Evolutionary conservation across 306 rosid genomes (phyloP).

Genomic region (Rubus parviflorus): DNA sequence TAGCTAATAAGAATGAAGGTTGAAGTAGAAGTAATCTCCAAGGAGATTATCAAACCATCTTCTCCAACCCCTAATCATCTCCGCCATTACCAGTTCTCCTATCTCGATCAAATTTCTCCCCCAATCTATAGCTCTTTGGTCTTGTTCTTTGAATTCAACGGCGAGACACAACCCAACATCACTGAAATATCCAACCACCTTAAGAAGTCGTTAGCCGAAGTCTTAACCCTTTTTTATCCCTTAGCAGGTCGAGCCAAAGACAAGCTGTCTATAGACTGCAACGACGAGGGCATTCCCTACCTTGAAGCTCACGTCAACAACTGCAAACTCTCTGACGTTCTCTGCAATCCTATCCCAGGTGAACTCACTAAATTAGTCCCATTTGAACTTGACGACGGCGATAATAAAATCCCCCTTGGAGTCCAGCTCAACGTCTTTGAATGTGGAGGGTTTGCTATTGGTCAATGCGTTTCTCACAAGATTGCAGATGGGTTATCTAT

Average conservation of each 20-base stretch:
- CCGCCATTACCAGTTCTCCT: constrained; percentile 42
- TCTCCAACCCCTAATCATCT: constrained; percentile 41
- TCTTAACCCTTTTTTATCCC: constrained; percentile 35
- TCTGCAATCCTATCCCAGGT: background rate
- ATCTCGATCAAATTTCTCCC: constrained; percentile 47
- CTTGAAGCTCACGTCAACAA: constrained; percentile 12
- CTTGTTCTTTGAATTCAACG: constrained; percentile 28
- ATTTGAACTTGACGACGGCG: constrained; percentile 12
- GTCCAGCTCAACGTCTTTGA: constrained; percentile 29
- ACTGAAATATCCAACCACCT: constrained; percentile 22
- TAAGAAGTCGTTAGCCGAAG: constrained; percentile 23
- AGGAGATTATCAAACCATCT: constrained; percentile 41
- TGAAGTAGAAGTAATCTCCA: constrained; percentile 24
- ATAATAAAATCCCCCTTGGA: background rate
- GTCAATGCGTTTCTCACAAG: constrained; percentile 25
- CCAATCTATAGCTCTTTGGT: constrained; percentile 28
- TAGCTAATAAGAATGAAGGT: background rate
- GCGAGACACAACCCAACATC: background rate
- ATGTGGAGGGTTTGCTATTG: constrained; percentile 28
- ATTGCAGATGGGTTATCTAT: constrained; percentile 24
- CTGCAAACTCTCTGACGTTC: background rate
- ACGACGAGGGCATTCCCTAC: constrained; percentile 43
- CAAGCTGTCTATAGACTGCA: constrained; percentile 27
- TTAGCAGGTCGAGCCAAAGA: constrained; percentile 26
- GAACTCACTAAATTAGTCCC: constrained; percentile 26